Evolutionary conservation across 73 alveolate genomes (phyloP), one percentile per base, ranked within the genome.

Genomic region (Vitrella brassicaformis): DNA sequence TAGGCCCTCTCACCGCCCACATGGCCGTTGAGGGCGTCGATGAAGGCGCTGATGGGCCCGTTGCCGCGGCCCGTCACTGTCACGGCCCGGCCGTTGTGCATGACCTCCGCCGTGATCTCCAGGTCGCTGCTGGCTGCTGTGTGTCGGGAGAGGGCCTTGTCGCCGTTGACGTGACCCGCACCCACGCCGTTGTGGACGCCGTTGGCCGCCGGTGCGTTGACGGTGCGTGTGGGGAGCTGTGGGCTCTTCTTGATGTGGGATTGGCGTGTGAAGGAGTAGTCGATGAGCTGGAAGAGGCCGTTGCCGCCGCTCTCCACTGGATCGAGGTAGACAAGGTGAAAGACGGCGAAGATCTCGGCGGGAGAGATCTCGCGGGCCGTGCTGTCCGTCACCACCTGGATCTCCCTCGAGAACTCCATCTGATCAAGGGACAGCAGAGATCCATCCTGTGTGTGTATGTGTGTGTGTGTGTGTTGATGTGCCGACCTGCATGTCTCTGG

Each of bases 31-130:
- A 78, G 76, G 64, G 72, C 84, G 31, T 47, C 47, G 19, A 78
- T 78, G 28, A 78, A 78, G 47, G 84, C 84, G 25, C 72, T 31
- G 69, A 78, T 73, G n/a, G 84, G 84, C 14, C 84, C 84, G 47
- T 78, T 78, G 78, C 84, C 84, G 76, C 68, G 70, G 27, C 25
- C 10, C 8, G 19, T 10, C 75, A n/a, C 71, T 19, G 19, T 47
- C 27, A 7, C 30, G 70, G n/a, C 70, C 45, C 25, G n/a, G 72
- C 26, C n/a, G 4, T 0, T 27, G 22, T 9, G 26, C 32, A 25
- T 32, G 67, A 30, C 74, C 71, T 66, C 0, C 14, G 9, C 71
- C 26, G 71, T 25, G 31, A 25, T 19, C 68, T 0, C 0, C 27
- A 25, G 68, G 9, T 27, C 68, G 9, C 28, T 0, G 26, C 0